Evolutionary conservation across 495 filamentous ascomycete species (phyloP).

Genomic region (Penicillium crystallinum): DNA sequence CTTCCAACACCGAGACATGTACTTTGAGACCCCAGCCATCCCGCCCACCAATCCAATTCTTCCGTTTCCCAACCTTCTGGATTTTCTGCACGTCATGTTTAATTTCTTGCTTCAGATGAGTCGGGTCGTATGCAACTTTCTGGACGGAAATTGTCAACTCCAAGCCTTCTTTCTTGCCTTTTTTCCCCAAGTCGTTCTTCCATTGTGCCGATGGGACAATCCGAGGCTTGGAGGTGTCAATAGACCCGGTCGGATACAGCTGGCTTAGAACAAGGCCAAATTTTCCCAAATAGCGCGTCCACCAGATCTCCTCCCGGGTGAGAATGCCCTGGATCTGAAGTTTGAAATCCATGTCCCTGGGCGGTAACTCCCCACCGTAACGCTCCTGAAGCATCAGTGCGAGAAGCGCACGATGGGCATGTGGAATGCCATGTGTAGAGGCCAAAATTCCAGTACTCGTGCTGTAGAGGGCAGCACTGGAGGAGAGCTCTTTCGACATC

Average conservation of each 20-base stretch:
- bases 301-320: constrained; percentile 49
- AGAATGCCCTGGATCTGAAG: constrained; percentile 43
- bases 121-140: constrained; percentile 25
- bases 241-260: constrained; percentile 25
- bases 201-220: constrained; percentile 23
- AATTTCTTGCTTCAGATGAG: constrained; percentile 26
- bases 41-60: constrained; percentile 31
- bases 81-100: constrained; percentile 22
- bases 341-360: constrained; percentile 45
- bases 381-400: constrained; percentile 70
- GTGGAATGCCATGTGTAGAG: constrained; percentile 63
- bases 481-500: constrained; percentile 47
- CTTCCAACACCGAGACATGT: constrained; percentile 19
- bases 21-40: constrained; percentile 32
- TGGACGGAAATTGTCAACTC: constrained; percentile 24
- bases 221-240: constrained; percentile 27
- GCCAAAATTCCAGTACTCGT: constrained; percentile 66
- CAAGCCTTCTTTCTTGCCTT: constrained; percentile 23
- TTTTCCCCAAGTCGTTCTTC: constrained; percentile 22
- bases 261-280: constrained; percentile 22
- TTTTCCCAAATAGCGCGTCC: constrained; percentile 57
- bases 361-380: constrained; percentile 63
- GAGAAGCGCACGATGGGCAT: constrained; percentile 64
- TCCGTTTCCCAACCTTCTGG: constrained; percentile 30
- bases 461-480: constrained; percentile 64